Evolutionary conservation across 768 basidiomycete genomes (phyloP), one percentile per base, ranked within the genome.

Genomic region (Suillus decipiens): DNA sequence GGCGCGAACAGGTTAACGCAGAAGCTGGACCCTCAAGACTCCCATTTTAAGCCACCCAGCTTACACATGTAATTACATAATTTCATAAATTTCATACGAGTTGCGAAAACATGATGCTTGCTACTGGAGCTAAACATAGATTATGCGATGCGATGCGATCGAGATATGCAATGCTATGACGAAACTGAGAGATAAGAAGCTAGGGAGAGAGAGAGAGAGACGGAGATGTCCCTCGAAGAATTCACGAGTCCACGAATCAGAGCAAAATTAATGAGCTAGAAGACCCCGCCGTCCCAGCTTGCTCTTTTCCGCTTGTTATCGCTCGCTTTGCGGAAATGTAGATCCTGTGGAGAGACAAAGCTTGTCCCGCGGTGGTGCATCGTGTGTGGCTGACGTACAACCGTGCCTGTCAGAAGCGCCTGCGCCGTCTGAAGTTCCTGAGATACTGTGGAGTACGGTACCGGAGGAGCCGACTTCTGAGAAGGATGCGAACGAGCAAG

Each of bases 281-380:
- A 75, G 22, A 70, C 71, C 22, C 75, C 76, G 15, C 84, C 84
- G 64, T 85, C 84, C 84, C 84, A 85, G 65, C 84, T 86, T 42
- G 82, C 81, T 64, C 84, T 77, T 75, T 85, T 85, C 63, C 84
- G 77, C 71, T 86, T 85, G 66, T 84, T 82, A 60, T 86, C 84
- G 61, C 63, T 81, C 10, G 73, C 76, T 67, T 78, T 80, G 72
- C 79, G 79, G 64, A 84, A 60, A 60, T 84, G 72, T 59, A 85
- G 69, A 64, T 85, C 84, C 63, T 84, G 80, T 36, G 84, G 84
- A 17, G 82, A 82, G 50, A 84, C 81, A 24, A 79, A 84, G 63
- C 82, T 84, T 75, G 78, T 80, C 0, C 81, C 83, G 22, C 84
- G 80, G 42, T 84, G 83, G 62, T 85, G 81, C 65, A 67, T 64